These are phyloP conservation scores for Triticum dicoccoides DNA, from an alignment of 176 grass and related monocot species.

Conservation along the genomic window DNA sequence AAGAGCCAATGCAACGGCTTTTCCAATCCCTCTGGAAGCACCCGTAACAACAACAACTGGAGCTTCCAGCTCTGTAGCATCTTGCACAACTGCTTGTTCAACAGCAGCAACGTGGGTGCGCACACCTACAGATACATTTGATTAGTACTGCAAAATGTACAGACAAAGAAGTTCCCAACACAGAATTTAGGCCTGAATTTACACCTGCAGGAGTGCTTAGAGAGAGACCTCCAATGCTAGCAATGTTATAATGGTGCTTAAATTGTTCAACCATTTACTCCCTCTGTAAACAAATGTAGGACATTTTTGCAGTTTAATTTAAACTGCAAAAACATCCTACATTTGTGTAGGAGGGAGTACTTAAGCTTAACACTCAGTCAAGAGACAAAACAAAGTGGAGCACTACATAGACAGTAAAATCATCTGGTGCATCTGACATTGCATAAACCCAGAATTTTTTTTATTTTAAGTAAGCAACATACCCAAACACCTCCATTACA, in stretches of 20 bases:
- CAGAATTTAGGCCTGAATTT: background rate
- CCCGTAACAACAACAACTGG: constrained; percentile 94
- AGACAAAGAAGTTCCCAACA: background rate
- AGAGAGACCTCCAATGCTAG: background rate
- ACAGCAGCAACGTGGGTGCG: constrained; percentile 66
- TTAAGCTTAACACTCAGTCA: background rate
- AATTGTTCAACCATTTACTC: background rate
- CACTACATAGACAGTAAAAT: background rate
- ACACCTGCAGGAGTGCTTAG: background rate
- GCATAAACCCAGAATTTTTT: background rate
- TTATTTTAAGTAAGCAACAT: background rate
- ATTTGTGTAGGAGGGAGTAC: too few species aligned
- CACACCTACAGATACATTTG: constrained; percentile 45
- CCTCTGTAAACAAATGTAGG: too few species aligned
- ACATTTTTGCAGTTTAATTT: too few species aligned
- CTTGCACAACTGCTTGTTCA: constrained; percentile 43
- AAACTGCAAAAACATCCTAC: too few species aligned
- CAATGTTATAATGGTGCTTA: background rate
- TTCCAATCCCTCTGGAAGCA: constrained; percentile 94
- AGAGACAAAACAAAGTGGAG: background rate
- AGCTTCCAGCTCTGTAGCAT: constrained; percentile 57
- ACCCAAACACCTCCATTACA: background rate
- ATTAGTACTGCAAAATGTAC: background rate
- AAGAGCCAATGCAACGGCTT: constrained; percentile 67
- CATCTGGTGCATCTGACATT: background rate